Evolutionary conservation across 345 rosid species (phyloP), one percentile per base, ranked within the genome.

Genomic region (Eucalyptus erythrocorys): DNA sequence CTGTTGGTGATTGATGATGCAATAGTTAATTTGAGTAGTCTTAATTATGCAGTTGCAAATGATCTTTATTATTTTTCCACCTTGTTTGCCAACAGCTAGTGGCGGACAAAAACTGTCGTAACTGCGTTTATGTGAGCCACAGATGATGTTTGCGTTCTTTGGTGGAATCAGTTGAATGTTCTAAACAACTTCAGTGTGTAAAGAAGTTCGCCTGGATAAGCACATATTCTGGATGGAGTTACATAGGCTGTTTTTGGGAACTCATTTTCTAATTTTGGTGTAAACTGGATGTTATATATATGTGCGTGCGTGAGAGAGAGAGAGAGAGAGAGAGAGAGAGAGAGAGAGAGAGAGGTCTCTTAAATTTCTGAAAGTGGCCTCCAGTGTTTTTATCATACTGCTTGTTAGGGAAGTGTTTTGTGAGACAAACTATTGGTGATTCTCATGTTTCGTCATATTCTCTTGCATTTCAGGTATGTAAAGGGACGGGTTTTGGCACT

Each of bases 401-500:
- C 81, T 37, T 71, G 81, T 71, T 37, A 37, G 8, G 8, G 81
- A 71, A 37, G 45, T 71, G 81, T 37, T 71, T 71, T 21, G 22
- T 37, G 27, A 71, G 81, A 40, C 30, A 12, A 76, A 76, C 30
- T 40, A 76, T 40, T 37, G 15, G 30, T 76, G 30, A 37, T 76
- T 76, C 86, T 51, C 42, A 85, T 49, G 87, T 43, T 51, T 22
- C 32, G 30, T 32, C n/a, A 19, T 8, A 49, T 86, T 57, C 64
- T 6, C 79, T 57, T 76, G 81, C 91, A 90, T 89, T 94, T 55
- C 90, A 97, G 99, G 93, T 80, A 91, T 66, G 87, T 94, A 43
- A 89, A 89, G 71, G 92, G 92, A 90, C 95, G 92, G 88, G 89
- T 91, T 88, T 86, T 88, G 64, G 90, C 92, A 16, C 40, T 91